phyloP scores from a whole-genome alignment of 2,329 filamentous ascomycete species.

The Colletotrichum gigasporum region DNA sequence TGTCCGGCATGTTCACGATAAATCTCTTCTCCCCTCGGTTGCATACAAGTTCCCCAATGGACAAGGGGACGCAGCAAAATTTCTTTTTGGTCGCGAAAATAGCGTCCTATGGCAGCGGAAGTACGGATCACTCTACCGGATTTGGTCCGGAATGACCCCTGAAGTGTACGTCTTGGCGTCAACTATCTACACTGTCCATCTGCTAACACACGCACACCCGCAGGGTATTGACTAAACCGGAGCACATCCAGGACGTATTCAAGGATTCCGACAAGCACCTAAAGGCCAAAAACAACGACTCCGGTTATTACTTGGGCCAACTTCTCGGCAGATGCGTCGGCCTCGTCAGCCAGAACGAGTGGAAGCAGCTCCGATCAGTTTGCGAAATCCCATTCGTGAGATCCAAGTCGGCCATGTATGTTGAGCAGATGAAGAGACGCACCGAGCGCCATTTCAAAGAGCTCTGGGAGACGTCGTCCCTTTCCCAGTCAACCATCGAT shows the following conservation, averaged over 20 bases:
- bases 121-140: slow-evolving; percentile 42
- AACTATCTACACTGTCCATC: no score
- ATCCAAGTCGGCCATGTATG: slow-evolving; percentile 9
- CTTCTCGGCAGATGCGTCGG: slow-evolving; percentile 55
- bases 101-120: not conserved
- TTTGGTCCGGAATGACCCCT: slow-evolving; percentile 46
- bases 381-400: slow-evolving; percentile 35
- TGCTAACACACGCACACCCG: no score
- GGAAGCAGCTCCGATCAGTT: slow-evolving; percentile 37
- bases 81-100: not conserved
- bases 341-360: slow-evolving; percentile 45
- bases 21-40: no score
- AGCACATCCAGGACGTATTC: slow-evolving; percentile 48
- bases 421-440: no score
- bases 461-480: not conserved
- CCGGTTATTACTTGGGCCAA: slow-evolving; percentile 47
- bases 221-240: slow-evolving; percentile 47
- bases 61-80: not conserved
- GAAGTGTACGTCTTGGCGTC: slow-evolving; percentile 52
- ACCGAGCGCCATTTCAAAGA: not conserved
- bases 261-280: slow-evolving; percentile 53
- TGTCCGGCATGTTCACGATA: no score
- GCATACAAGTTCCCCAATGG: no score
- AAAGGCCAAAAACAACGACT: slow-evolving; percentile 52
- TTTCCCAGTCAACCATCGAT: no score